Base-by-base conservation (phyloP, 352 stramenopile genomes). In the Phytophthora sp. region DNA sequence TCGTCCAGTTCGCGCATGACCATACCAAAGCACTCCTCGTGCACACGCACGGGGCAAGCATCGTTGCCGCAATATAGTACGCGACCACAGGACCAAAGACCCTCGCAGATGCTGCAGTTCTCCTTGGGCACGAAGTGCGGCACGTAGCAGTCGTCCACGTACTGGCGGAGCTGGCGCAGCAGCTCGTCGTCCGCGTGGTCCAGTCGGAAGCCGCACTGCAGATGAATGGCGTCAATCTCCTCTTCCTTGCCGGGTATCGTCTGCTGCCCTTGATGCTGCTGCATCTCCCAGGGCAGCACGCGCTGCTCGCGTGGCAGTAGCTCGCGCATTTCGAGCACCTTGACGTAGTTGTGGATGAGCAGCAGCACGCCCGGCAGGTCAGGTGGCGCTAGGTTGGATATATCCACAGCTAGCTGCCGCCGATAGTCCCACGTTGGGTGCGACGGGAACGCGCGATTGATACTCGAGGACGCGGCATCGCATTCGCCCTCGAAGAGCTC, bases 11-110 rank as follows among this genome's bases (percentile, higher is more conserved):
- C 68, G 12, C 85, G 79, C 26, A 95, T 50, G 20, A 95, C 70
- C 30, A 89, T 76, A 21, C 87, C 87, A 58, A 93, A 95, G 47
- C 87, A 95, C 50, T 94, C 87, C 55, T 95, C 87, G 55, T 95
- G 87, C 50, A 95, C 77, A 45, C 79, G 66, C 7, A 82, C 78
- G 15, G 76, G 66, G 39, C 87, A 95, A 0, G 73, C 57, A 61
- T 93, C 84, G 45, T 88, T 91, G 44, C 77, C 84, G 46, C 87
- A 95, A 38, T 73, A 76, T 38, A 91, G 58, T 2, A 95, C 71
- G 21, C 72, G 79, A 0, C 85, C 87, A 13, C 71, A 85, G n/a
- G 85, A 95, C 87, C 87, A 95, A 1, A 95, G 66, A 0, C 87
- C 87, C 59, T 93, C 85, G 45, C 87, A 95, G 38, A 95, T 77